Percentiles rank a stretch among this genome's conserved stretches.
Evolutionary conservation across 495 filamentous ascomycete genomes (phyloP).

Genomic region (Collariella sp.): DNA sequence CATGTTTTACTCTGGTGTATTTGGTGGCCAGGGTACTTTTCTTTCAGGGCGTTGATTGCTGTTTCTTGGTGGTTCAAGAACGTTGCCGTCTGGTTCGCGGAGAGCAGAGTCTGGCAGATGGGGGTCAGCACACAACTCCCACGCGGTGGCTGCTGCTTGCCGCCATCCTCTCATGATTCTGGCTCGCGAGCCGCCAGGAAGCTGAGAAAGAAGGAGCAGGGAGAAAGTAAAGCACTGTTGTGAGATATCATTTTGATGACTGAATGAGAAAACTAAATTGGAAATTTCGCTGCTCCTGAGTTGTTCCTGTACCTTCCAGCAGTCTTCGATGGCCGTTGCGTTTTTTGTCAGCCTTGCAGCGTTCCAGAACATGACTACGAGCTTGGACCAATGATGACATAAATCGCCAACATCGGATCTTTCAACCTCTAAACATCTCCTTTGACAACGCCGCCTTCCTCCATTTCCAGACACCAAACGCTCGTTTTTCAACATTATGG

Average conservation of each 20-base stretch:
- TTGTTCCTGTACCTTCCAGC: not conserved
- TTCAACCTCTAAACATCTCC: not conserved
- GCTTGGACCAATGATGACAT: conserved; percentile 3
- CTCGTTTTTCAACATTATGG: conserved; percentile 7
- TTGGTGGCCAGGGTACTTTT: not conserved
- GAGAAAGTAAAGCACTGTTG: not conserved
- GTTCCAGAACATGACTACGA: not conserved
- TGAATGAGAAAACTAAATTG: conserved; percentile 23
- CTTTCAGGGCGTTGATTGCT: not conserved
- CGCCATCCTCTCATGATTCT: not conserved
- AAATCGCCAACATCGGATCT: not conserved
- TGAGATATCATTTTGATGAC: conserved; percentile 9
- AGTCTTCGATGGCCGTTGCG: too few species aligned
- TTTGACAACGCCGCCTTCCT: not conserved
- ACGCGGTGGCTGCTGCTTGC: not conserved
- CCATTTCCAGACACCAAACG: not conserved
- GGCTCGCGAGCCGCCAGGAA: not conserved
- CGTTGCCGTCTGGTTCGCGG: not conserved
- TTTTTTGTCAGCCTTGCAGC: not conserved
- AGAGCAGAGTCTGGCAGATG: not conserved
- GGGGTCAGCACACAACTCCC: not conserved
- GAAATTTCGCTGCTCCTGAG: not conserved
- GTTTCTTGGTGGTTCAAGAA: conserved; percentile 9
- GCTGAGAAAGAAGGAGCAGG: not conserved
- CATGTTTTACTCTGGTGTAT: not conserved